Evolutionary conservation across 441 rosid genomes (phyloP).

Genomic region (Populus trichocarpa): DNA sequence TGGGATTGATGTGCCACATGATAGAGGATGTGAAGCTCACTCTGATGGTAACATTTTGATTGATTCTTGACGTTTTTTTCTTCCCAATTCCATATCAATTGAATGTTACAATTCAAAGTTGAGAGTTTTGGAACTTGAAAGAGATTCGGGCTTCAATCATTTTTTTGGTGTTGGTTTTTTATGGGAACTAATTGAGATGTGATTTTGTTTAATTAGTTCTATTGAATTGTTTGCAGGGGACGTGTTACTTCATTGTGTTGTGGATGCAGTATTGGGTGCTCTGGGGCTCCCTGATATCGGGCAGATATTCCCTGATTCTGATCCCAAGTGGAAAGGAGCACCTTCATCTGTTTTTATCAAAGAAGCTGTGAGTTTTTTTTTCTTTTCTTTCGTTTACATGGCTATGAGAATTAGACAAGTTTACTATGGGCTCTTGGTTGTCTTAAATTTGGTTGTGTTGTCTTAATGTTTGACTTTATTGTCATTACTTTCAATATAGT

Average conservation of each 20-base stretch:
- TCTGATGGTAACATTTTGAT: constrained; percentile 64
- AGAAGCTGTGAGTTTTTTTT: constrained; percentile 78
- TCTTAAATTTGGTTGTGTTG: not conserved
- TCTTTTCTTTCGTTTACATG: not conserved
- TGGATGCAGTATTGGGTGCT: constrained; percentile 97
- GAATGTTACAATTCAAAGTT: not conserved
- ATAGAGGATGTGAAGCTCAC: constrained; percentile 96
- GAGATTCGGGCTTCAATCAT: not conserved
- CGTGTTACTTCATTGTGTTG: constrained; percentile 94
- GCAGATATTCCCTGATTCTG: constrained; percentile 88
- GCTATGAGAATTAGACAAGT: not conserved
- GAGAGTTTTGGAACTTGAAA: not conserved
- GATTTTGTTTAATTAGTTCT: not conserved
- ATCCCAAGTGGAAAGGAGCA: constrained; percentile 97
- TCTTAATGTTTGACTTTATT: not conserved
- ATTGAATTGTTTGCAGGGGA: constrained; percentile 52
- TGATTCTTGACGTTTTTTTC: not conserved
- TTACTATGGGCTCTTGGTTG: constrained; percentile 3
- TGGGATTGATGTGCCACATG: constrained; percentile 83
- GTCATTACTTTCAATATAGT: not conserved
- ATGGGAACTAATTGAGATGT: not conserved
- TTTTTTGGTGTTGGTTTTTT: not conserved
- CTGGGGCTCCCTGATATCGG: constrained; percentile 96
- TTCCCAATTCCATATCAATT: not conserved
- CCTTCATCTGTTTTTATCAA: constrained; percentile 77